Evolutionary conservation across 2,329 filamentous ascomycete genomes (phyloP).

Genomic region (Venturia pyrina): DNA sequence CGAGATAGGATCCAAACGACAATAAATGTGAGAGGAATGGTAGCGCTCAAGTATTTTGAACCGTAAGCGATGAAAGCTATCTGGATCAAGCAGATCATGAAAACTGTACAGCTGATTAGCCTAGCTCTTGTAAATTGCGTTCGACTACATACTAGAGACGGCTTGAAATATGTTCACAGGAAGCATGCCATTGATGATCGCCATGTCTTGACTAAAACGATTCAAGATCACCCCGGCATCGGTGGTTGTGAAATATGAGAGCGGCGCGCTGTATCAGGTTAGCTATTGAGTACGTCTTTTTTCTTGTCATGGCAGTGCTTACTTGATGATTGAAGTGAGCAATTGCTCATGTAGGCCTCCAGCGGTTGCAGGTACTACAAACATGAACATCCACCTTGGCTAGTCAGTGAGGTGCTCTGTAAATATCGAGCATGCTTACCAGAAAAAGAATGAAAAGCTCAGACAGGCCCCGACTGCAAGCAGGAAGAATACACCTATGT

Average conservation of each 20-base stretch:
- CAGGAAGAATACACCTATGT: neutral
- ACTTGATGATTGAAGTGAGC: neutral
- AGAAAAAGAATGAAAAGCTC: neutral
- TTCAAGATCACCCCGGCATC: conserved; percentile 33
- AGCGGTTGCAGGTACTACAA: neutral
- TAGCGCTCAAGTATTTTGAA: conserved; percentile 19
- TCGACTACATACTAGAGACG: conserved; percentile 23
- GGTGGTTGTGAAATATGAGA: conserved; percentile 32
- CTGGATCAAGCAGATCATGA: neutral
- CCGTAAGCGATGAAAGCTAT: neutral
- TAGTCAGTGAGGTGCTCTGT: neutral
- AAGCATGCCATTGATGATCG: conserved; percentile 34
- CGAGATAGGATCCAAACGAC: conserved; percentile 24
- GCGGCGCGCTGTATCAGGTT: conserved; percentile 23
- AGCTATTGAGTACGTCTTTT: neutral
- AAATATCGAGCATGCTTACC: neutral
- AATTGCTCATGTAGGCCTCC: neutral
- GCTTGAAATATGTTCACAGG: conserved; percentile 31
- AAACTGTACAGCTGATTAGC: neutral
- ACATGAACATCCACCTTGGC: neutral
- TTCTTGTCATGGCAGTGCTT: neutral
- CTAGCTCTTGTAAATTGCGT: neutral
- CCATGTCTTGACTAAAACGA: conserved; percentile 35
- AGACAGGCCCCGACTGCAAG: neutral
- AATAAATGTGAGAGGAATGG: conserved; percentile 18